Evolutionary conservation across 2,329 filamentous ascomycete genomes (phyloP).

Genomic region (Colletotrichum karsti): DNA sequence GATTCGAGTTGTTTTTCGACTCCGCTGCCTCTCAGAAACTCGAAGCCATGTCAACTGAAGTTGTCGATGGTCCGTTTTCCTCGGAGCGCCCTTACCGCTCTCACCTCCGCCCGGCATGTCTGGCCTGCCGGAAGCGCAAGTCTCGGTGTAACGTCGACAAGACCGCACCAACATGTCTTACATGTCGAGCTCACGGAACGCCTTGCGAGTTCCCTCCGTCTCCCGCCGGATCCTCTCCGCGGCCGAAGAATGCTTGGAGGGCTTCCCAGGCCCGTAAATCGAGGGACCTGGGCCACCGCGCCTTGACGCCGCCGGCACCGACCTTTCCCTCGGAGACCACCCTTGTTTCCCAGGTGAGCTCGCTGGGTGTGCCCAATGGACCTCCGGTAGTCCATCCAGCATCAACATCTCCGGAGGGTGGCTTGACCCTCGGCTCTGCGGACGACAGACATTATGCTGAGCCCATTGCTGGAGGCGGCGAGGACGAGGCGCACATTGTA

Average conservation of each 20-base stretch:
- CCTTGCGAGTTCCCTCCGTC: conserved; percentile 60
- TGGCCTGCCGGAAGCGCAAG: conserved; percentile 67
- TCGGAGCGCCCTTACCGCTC: conserved; percentile 64
- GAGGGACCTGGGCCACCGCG: not conserved
- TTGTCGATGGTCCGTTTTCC: not conserved
- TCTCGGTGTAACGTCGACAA: conserved; percentile 68
- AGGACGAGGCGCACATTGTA: conserved; percentile 61
- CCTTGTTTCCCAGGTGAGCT: not conserved
- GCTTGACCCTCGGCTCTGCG: not conserved
- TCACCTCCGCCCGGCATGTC: conserved; percentile 68
- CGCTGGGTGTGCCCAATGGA: conserved; percentile 16
- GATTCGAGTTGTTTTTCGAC: no score
- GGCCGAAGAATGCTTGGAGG: conserved; percentile 18
- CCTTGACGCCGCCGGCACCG: not conserved
- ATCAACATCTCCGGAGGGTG: not conserved
- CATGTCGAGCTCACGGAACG: conserved; percentile 66
- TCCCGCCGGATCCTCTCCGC: not conserved
- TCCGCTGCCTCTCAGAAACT: rapidly evolving
- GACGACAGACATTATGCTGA: conserved; percentile 1
- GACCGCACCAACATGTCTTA: conserved; percentile 59
- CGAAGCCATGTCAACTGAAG: conserved; percentile 4
- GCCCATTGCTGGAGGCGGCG: conserved; percentile 34
- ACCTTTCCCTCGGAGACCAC: not conserved
- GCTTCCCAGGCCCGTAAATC: not conserved
- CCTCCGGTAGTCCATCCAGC: conserved; percentile 33